Evolutionary conservation across 2,329 filamentous ascomycete genomes (phyloP), one percentile per base, ranked within the genome.

Genomic region (Colletotrichum coccodes): DNA sequence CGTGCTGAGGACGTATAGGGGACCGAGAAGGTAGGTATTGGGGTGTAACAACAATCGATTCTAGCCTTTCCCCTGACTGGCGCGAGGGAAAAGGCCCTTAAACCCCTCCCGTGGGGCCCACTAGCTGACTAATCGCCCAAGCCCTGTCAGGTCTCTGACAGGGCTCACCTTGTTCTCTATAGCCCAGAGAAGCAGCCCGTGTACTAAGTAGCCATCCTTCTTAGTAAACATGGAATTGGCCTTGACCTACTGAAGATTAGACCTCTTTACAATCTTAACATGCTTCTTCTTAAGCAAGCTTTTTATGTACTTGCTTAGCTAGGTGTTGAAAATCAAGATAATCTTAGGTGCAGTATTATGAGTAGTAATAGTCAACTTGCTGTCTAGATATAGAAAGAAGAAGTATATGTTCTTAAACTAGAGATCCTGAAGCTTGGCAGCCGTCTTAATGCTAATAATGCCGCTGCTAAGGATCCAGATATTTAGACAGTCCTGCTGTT

Each of bases 401-500:
- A 98, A 98, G 88, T 94, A 94, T 81, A 99, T 91, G 82, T 99
- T 96, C 75, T 97, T 91, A 82, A 97, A 94, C 86, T 98, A 98
- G 85, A 99, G 98, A 81, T 99, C 96, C 82, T 97, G 95, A 65
- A 99, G 90, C 84, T 99, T 96, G 81, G 95, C 96, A 71, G 96
- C 96, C 77, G 99, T 98, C 83, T 99, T 96, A 73, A 99, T 95
- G 84, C 95, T 95, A 60, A 95, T 98, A 49, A 95, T 95, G 66
- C 95, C 95, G 83, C 95, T 95, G 74, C 95, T 92, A 57, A 94
- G 92, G 52, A 95, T 95, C 60, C 99, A 95, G 94, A 98, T 98
- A 87, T 98, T 95, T 79, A 99, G 88, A 75, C 98, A 16, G 6
- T 68, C 90, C 73, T 95, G 94, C 85, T 97, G 92, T 78, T 97